These are phyloP conservation scores for Luzula sylvatica DNA, from an alignment of 176 grass and related monocot genomes.

Conservation along the genomic window DNA sequence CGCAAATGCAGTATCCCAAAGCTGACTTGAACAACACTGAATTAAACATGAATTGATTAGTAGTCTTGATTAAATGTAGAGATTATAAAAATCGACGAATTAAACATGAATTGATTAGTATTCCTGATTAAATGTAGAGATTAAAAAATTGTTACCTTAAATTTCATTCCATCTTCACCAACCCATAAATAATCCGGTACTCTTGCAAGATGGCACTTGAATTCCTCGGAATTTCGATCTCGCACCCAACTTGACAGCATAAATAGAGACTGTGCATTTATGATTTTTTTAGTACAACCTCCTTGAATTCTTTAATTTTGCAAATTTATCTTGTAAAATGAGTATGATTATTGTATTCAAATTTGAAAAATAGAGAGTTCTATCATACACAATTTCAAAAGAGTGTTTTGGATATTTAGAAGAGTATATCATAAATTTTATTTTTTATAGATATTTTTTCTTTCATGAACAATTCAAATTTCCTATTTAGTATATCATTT, in stretches of 20 bases:
- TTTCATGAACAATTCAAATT: too few species aligned
- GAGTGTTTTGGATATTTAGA: too few species aligned
- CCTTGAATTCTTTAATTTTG: not conserved
- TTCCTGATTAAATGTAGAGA: too few species aligned
- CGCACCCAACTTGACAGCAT: slow-evolving; percentile 52
- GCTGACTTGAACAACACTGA: slow-evolving; percentile 13
- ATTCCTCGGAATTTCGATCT: slow-evolving; percentile 39
- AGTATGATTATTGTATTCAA: too few species aligned
- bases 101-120: not conserved
- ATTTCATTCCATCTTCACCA: not conserved
- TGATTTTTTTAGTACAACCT: not conserved
- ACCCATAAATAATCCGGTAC: slow-evolving; percentile 50
- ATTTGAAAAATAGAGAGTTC: too few species aligned
- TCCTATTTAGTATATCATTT: too few species aligned
- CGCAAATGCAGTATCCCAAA: slow-evolving; percentile 60
- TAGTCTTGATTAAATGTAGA: too few species aligned
- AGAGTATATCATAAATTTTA: too few species aligned
- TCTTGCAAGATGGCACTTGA: slow-evolving; percentile 55
- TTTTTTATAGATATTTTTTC: too few species aligned
- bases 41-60: not conserved
- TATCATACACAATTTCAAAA: too few species aligned
- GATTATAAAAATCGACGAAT: too few species aligned
- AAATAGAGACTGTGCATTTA: slow-evolving; percentile 32
- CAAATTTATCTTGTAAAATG: not conserved
- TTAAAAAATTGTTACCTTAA: slow-evolving; percentile 4